These are phyloP conservation scores for Gossypium davidsonii DNA, from an alignment of 441 rosid species.

Conservation along the genomic window DNA sequence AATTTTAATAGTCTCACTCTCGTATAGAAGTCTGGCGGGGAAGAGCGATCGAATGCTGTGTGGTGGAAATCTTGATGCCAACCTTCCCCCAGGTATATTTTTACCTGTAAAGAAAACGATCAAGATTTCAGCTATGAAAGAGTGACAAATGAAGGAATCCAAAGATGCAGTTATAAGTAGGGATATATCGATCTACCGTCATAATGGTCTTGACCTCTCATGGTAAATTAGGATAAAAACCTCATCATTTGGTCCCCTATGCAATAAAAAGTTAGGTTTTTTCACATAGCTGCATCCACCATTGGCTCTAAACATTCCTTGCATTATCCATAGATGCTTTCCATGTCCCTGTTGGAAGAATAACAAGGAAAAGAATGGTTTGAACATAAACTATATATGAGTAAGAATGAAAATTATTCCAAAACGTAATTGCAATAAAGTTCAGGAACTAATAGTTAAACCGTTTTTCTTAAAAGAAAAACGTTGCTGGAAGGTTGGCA, in stretches of 20 bases:
- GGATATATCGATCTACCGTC: constrained; percentile 31
- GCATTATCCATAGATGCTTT: constrained; percentile 58
- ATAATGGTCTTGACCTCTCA: constrained; percentile 30
- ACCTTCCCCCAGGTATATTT: constrained; percentile 59
- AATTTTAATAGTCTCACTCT: constrained; percentile 35
- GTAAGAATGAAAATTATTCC: no score
- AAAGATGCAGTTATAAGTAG: background rate
- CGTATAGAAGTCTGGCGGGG: constrained; percentile 72
- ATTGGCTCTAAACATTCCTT: constrained; percentile 73
- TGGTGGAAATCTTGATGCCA: constrained; percentile 62
- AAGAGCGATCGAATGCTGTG: constrained; percentile 54
- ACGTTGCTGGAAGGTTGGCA: no score
- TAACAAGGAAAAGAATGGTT: background rate
- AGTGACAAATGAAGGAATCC: background rate
- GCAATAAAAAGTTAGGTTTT: constrained; percentile 52
- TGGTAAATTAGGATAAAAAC: constrained; percentile 31
- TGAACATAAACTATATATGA: background rate
- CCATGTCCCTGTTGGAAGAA: constrained; percentile 38
- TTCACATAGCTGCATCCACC: constrained; percentile 68
- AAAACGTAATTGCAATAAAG: no score
- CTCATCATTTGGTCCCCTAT: constrained; percentile 20
- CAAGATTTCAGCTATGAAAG: constrained; percentile 4
- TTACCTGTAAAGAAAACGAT: constrained; percentile 34
- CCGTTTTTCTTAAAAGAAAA: no score
- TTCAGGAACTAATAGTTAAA: no score